phyloP scores from a whole-genome alignment of 2,329 filamentous ascomycete genomes.

The Pezicula radicicola region DNA sequence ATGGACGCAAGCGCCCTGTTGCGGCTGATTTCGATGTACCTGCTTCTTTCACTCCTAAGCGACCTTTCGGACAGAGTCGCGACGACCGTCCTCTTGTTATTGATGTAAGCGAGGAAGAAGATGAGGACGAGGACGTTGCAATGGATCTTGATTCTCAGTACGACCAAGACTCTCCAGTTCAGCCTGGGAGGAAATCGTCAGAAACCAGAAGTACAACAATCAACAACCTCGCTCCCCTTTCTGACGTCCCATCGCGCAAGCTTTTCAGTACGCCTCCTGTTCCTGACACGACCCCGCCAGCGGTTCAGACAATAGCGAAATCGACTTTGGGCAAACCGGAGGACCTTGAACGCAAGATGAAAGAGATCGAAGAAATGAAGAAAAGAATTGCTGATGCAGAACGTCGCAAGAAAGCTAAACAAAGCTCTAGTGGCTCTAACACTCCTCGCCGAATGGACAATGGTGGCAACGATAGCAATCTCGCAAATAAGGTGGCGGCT shows the following conservation, averaged over 20 bases:
- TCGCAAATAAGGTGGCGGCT: slow-evolving; percentile 18
- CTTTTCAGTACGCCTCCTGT: slow-evolving; percentile 23
- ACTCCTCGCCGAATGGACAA: slow-evolving; percentile 20
- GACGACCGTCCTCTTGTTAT: slow-evolving; percentile 70
- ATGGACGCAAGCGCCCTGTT: slow-evolving; percentile 54
- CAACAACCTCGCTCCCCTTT: slow-evolving; percentile 42
- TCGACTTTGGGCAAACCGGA: slow-evolving; percentile 20
- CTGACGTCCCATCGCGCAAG: slow-evolving; percentile 32
- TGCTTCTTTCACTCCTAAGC: slow-evolving; percentile 40
- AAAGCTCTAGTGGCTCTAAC: slow-evolving; percentile 22
- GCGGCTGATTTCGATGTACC: slow-evolving; percentile 70
- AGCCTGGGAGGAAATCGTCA: slow-evolving; percentile 14
- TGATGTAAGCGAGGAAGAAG: slow-evolving; percentile 76
- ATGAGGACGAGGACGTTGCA: slow-evolving; percentile 58
- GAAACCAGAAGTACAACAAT: slow-evolving; percentile 24
- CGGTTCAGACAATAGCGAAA: slow-evolving; percentile 12
- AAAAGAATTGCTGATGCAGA: slow-evolving; percentile 30
- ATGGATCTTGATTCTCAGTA: slow-evolving; percentile 61
- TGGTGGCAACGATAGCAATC: slow-evolving; percentile 6
- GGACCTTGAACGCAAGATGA: slow-evolving; percentile 49
- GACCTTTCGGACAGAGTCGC: slow-evolving; percentile 58
- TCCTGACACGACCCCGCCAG: slow-evolving; percentile 19
- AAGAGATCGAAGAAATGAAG: slow-evolving; percentile 59
- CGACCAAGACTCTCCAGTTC: slow-evolving; percentile 35
- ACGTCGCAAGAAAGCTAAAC: slow-evolving; percentile 22